Base-by-base conservation (phyloP, 208 protist species). In the Trypanosoma melophagium region DNA sequence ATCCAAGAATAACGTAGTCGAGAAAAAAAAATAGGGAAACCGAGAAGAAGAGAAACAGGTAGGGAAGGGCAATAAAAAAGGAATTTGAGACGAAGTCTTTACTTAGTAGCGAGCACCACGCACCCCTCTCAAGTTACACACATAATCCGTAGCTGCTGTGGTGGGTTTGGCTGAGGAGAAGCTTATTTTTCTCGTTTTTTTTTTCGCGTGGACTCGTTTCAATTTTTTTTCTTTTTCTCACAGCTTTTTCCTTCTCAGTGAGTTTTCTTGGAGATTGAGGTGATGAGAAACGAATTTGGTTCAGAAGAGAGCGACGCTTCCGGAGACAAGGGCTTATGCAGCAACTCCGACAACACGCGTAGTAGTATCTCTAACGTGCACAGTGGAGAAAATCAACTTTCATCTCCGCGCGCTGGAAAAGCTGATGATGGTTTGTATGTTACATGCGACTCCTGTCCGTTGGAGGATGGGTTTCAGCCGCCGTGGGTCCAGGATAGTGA, bases 21-120 rank as follows among this genome's bases (percentile, higher is more conserved):
- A 5, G 55, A 69, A 2, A 61, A 69, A 2, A 52, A 52, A 47
- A 47, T 14, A 58, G 25, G 24, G 25, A 58, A 25, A 52, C 28
- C 28, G 38, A 58, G 51, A 53, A 53, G 42, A 38, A 49, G 16
- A 55, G 9, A 53, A 28, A 44, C n/a, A 53, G 9, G 28, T 0
- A 24, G 21, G 14, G 22, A 66, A 66, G 14, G 7, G 28, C 1
- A 5, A 25, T 44, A 55, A 24, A 42, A 55, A 8, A n/a, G 17
- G 8, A n/a, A 44, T 35, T 35, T 35, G 1, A 5, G 28, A 35
- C 28, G 28, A 5, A 35, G 3, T 5, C 28, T 35, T 5, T 35
- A 35, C 28, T 35, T 35, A 5, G 5, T 35, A 35, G 28, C 28
- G 28, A 35, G 5, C 5, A 35, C 5, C 28, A 35, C 28, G 28